phyloP scores from a whole-genome alignment of 371 early-diverging fungal genomes.

The Mortierella sp. region DNA sequence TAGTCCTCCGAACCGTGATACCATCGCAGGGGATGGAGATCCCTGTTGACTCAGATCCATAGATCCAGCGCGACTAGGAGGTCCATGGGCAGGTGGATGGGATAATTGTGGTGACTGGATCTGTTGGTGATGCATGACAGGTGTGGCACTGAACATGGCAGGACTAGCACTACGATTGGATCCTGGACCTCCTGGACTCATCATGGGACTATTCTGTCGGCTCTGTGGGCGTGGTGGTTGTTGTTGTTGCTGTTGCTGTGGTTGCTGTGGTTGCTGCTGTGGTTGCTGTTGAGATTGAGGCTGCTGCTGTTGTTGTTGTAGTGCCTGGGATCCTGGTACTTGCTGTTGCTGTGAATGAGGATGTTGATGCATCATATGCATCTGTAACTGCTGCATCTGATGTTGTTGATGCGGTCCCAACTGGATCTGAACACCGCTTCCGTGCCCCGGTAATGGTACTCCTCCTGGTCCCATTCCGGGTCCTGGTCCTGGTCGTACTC shows the following conservation, averaged over 20 bases:
- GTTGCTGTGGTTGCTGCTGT: slow-evolving; percentile 21
- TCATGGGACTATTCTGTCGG: slow-evolving; percentile 47
- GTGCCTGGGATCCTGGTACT: slow-evolving; percentile 14
- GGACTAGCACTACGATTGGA: slow-evolving; percentile 14
- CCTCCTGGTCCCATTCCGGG: slow-evolving; percentile 1
- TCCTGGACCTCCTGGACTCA: slow-evolving; percentile 26
- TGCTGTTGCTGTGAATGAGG: slow-evolving; percentile 16
- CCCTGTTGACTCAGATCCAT: slow-evolving; percentile 41
- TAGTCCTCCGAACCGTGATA: slow-evolving; percentile 14
- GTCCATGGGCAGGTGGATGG: slow-evolving; percentile 3
- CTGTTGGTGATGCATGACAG: slow-evolving; percentile 12
- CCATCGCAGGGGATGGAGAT: slow-evolving; percentile 21
- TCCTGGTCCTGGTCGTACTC: slow-evolving; percentile 29
- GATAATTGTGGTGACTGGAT: neutral
- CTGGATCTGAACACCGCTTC: slow-evolving; percentile 45
- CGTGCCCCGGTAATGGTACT: no score
- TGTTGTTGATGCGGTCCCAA: slow-evolving; percentile 35
- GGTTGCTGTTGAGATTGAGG: slow-evolving; percentile 16
- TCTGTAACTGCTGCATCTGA: slow-evolving; percentile 27
- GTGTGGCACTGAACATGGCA: slow-evolving; percentile 48
- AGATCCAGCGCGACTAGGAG: slow-evolving; percentile 43
- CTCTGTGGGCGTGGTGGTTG: slow-evolving; percentile 32
- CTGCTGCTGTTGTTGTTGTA: slow-evolving; percentile 20
- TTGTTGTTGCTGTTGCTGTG: slow-evolving; percentile 30
- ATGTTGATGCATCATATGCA: slow-evolving; percentile 36